phyloP scores from a whole-genome alignment of 768 basidiomycete species.

The Lactarius sanguifluus region DNA sequence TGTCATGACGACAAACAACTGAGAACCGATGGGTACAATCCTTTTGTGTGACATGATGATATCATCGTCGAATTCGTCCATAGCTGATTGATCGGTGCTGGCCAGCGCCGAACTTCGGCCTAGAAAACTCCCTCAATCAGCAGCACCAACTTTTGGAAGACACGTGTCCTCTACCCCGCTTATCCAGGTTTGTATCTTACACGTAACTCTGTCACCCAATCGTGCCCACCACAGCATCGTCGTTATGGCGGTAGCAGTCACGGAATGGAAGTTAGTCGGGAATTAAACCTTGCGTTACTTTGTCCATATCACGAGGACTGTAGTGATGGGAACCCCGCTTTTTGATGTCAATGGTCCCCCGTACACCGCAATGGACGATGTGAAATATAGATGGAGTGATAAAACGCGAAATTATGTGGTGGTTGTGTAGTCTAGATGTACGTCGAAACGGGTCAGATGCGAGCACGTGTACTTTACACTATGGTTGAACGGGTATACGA shows the following conservation, averaged over 20 bases:
- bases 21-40: background rate
- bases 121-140: background rate
- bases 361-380: conserved; percentile 13
- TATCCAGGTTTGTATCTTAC: background rate
- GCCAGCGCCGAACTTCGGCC: background rate
- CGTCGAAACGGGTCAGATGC: conserved; percentile 26
- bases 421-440: conserved; percentile 21
- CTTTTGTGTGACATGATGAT: background rate
- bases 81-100: background rate
- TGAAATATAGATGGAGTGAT: conserved; percentile 24
- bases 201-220: background rate
- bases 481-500: conserved; percentile 25
- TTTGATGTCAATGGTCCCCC: conserved; percentile 10
- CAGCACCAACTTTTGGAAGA: background rate
- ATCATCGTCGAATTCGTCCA: background rate
- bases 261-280: background rate
- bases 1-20: background rate
- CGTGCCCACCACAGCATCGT: background rate
- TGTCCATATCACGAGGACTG: background rate
- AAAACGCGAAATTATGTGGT: conserved; percentile 23
- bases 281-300: background rate
- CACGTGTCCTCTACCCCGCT: background rate
- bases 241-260: background rate
- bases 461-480: conserved; percentile 29
- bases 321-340: conserved; percentile 3